These are phyloP conservation scores for Micromonas commoda DNA, from an alignment of 139 green algal genomes.

Conservation along the genomic window DNA sequence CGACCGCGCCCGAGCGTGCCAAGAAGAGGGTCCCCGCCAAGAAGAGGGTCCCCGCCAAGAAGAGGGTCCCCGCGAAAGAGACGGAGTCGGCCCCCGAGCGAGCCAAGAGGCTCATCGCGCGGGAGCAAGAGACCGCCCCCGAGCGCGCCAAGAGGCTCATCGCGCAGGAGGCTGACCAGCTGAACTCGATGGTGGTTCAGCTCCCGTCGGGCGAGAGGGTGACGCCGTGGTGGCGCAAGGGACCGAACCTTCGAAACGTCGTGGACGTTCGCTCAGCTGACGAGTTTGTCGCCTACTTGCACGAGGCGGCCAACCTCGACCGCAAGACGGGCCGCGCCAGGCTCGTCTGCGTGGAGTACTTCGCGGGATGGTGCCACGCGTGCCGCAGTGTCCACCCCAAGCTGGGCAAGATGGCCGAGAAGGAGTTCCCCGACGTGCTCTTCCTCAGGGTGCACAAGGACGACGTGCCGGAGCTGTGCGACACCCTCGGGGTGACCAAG, in stretches of 20 bases:
- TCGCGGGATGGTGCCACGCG: not conserved
- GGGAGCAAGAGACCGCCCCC: not conserved
- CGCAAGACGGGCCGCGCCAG: not conserved
- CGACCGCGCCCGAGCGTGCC: too few relatives aligned
- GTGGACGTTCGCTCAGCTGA: not conserved
- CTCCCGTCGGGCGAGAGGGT: not conserved
- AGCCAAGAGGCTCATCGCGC: too few relatives aligned
- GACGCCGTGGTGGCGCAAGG: not conserved
- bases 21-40: too few relatives aligned
- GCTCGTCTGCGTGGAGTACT: not conserved
- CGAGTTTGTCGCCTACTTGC: not conserved
- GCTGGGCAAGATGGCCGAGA: not conserved
- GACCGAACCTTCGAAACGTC: not conserved
- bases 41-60: too few relatives aligned
- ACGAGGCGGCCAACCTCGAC: not conserved
- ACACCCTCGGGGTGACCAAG: not conserved
- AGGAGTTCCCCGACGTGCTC: not conserved
- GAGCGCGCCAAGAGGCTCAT: not conserved
- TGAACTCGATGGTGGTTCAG: not conserved
- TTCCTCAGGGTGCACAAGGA: constrained; percentile 1
- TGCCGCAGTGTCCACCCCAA: not conserved
- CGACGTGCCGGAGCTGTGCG: not conserved
- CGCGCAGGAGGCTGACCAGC: not conserved
- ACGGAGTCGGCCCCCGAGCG: too few relatives aligned
- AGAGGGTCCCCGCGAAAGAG: too few relatives aligned